Base-by-base conservation (phyloP, 257 asterid genomes). In the Scutellaria barbata region DNA sequence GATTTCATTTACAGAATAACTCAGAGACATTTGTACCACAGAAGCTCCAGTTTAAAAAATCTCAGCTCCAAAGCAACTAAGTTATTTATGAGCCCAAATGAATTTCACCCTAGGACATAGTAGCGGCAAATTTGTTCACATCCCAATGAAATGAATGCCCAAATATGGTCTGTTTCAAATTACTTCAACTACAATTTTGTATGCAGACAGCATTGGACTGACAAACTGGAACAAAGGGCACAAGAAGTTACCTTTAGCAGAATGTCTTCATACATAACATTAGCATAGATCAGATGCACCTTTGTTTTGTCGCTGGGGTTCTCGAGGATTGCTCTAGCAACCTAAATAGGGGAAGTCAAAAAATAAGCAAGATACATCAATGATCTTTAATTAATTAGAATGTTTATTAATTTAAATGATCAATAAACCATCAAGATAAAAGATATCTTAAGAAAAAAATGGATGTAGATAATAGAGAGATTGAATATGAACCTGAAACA, bases 211-310 rank as follows among this genome's bases (percentile, higher is more conserved):
- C 51, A 58, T 56, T 73, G 22, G 60, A 66, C 25, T 7, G 75
- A 50, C 17, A 51, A 57, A 39, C 33, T 13, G 43, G 71, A 65
- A 18, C 64, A 51, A 53, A 18, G 13, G 57, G 20, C 51, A 71
- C 13, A 6, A 40, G 4, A 59, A 37, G 61, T 66, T 80, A 94
- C 99, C 99, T 94, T 94, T 50, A 91, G 71, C 72, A 94, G 88
- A 85, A 94, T 91, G 82, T 91, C 99, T 57, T 94, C 99, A 10
- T 66, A 71, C 5, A 96, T 83, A 63, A 94, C 96, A 81, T 94
- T 94, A 72, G 96, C 99, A 80, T 94, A 94, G 20, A 94, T 85
- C 76, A 94, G 83, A 74, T 89, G 87, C 84, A 94, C 87, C 83
- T 69, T 91, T 10, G 97, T 94, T 25, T 55, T 80, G 83, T 91